Base-by-base conservation (phyloP, 768 basidiomycete genomes). In the Calocera viscosa region DNA sequence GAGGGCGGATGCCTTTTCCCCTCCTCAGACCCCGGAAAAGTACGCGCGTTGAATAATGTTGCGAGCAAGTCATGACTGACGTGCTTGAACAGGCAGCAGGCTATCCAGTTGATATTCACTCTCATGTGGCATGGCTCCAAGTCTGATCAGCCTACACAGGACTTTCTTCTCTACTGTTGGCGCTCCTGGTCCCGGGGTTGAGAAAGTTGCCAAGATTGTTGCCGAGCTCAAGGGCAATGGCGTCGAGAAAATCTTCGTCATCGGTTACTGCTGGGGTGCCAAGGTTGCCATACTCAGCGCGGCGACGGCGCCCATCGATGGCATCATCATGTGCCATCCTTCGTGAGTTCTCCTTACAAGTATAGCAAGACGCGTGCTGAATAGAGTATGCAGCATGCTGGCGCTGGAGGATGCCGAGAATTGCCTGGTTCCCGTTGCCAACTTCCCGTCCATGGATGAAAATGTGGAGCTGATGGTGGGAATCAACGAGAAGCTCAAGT, bases 381-480 rank as follows among this genome's bases (percentile, higher is more conserved):
- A 49, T 8, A 12, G 8, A 28, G 30, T 12, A 14, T 60, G 1
- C 67, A 85, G 82, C 16, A 82, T 84, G 82, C 72, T 85, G 53
- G 80, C 79, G 24, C 76, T 75, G 19, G 77, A 77, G 1, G 86
- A 87, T 70, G 83, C 79, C 1, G 74, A 79, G 1, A 80, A 80
- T 49, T 72, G 86, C 49, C 75, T 77, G 16, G 76, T 84, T 19
- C 86, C 86, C 32, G 69, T 85, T 34, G 83, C 75, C 16, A 77
- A 86, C 17, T 85, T 84, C 72, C 77, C 82, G 26, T 84, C 84
- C 65, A 78, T 80, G 47, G 84, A 85, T 69, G 86, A 87, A 71
- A 80, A 84, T 12, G 71, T 77, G 17, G 79, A 80, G 53, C 53
- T 60, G 5, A 60, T 60, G 53, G 19, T 10, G 7, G 30, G 14